Conservation (phyloP, 257 asterid species). For the Nicotiana tabacum region DNA sequence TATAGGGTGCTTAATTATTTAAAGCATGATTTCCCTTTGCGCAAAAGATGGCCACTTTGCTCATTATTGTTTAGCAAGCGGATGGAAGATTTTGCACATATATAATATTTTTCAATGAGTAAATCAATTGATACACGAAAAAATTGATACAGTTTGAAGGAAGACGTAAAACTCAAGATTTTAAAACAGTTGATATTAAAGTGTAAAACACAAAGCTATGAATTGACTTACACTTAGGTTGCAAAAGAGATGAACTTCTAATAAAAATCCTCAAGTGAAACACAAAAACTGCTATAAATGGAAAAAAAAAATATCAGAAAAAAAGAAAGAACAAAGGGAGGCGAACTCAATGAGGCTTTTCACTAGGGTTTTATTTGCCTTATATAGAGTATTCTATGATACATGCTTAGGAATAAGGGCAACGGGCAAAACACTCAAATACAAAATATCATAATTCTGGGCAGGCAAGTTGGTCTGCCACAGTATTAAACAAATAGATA, state of each 20-base stretch:
- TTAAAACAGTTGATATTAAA: too few relatives aligned
- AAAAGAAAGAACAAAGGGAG: neutral
- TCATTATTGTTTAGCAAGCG: slow-evolving; percentile 11
- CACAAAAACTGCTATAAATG: neutral
- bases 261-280: neutral
- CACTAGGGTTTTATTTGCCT: neutral
- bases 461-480: neutral
- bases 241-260: neutral
- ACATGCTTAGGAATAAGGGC: neutral
- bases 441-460: neutral
- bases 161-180: neutral
- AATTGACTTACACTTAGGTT: neutral
- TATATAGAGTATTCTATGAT: neutral
- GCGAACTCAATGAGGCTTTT: neutral
- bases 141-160: neutral
- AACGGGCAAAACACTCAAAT: neutral
- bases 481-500: neutral
- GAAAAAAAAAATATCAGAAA: neutral
- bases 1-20: neutral
- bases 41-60: slow-evolving; percentile 23
- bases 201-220: neutral
- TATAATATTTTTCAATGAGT: neutral
- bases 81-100: slow-evolving; percentile 24
- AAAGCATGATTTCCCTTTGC: neutral
- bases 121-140: neutral